A percentile compares a stretch with the other conserved stretches of the same genome.
Conservation (phyloP, 306 rosid genomes). For the Vigna reflexopilosa region DNA sequence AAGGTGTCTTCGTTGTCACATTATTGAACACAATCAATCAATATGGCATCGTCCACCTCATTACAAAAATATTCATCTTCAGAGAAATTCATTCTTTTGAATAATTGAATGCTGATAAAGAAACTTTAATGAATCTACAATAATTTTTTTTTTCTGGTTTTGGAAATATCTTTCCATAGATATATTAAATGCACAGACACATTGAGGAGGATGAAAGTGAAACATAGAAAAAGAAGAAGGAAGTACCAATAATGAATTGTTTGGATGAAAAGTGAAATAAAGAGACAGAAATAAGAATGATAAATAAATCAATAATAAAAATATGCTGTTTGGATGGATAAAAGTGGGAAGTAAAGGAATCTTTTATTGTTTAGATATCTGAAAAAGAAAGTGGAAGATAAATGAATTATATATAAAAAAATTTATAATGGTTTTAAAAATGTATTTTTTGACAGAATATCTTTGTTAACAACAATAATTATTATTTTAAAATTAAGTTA, state of each 20-base stretch:
- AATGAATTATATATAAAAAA: too few relatives aligned
- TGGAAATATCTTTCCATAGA: not conserved
- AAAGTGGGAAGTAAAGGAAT: too few relatives aligned
- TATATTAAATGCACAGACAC: not conserved
- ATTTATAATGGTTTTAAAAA: too few relatives aligned
- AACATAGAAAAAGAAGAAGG: not conserved
- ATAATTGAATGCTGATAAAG: too few relatives aligned
- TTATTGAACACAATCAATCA: conserved; percentile 1
- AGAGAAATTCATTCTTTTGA: not conserved
- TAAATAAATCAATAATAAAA: too few relatives aligned
- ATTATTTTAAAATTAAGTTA: too few relatives aligned
- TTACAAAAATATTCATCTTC: not conserved
- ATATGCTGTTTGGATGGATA: too few relatives aligned
- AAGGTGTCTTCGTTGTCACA: not conserved
- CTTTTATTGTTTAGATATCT: too few relatives aligned
- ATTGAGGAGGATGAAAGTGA: not conserved
- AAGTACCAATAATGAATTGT: not conserved
- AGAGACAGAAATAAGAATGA: too few relatives aligned
- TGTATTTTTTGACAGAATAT: too few relatives aligned
- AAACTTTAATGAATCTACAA: not conserved
- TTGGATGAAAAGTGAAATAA: not conserved
- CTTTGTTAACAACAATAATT: too few relatives aligned
- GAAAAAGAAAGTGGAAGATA: too few relatives aligned
- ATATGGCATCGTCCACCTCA: not conserved
- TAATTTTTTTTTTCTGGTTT: not conserved